These are phyloP conservation scores for Allium cepa DNA, from an alignment of 106 monocot species.

Conservation along the genomic window DNA sequence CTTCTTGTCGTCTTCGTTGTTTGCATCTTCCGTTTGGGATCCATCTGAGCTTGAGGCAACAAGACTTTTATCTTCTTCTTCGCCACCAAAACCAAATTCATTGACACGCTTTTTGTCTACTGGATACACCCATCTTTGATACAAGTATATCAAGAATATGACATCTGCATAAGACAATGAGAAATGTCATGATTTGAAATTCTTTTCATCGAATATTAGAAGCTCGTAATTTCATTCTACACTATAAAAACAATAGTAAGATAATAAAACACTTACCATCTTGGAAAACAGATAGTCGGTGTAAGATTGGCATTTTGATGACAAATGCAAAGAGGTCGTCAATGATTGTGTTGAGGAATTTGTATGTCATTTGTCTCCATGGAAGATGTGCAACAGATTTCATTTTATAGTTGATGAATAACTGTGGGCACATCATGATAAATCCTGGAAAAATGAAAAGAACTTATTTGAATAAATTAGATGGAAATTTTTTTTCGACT, in stretches of 20 bases:
- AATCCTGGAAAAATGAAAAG: constrained; percentile 49
- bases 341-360: constrained; percentile 94
- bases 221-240: too few relatives aligned
- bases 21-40: too few relatives aligned
- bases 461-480: not conserved
- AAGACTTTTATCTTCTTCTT: too few relatives aligned
- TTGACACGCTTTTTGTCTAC: too few relatives aligned
- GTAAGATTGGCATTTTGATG: constrained; percentile 96
- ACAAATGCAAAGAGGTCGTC: constrained; percentile 94
- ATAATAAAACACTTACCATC: constrained; percentile 47
- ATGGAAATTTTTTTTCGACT: not conserved
- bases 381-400: constrained; percentile 94
- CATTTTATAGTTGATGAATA: constrained; percentile 95
- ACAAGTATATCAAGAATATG: too few relatives aligned
- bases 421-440: constrained; percentile 98
- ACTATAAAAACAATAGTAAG: not conserved
- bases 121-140: too few relatives aligned
- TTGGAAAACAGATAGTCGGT: constrained; percentile 90
- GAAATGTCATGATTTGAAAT: too few relatives aligned
- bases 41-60: too few relatives aligned
- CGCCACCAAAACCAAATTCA: too few relatives aligned
- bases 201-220: too few relatives aligned
- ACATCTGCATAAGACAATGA: too few relatives aligned
- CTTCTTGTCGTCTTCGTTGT: too few relatives aligned
- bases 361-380: constrained; percentile 99